phyloP scores from a whole-genome alignment of 768 basidiomycete genomes.

The Serpula lacrymans region DNA sequence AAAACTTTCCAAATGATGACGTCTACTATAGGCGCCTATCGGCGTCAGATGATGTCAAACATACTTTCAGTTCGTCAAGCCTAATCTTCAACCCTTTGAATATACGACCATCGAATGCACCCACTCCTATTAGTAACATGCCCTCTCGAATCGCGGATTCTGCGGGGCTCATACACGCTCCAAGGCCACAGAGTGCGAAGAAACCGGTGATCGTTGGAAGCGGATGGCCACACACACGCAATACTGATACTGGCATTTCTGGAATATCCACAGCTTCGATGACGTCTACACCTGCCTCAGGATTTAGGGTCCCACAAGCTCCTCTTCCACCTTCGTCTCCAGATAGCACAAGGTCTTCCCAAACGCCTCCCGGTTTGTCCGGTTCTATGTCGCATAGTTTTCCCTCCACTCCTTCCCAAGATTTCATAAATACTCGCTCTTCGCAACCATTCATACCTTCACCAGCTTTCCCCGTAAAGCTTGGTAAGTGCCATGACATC shows the following conservation, averaged over 20 bases:
- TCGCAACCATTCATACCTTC: conserved; percentile 4
- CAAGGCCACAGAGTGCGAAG: conserved; percentile 19
- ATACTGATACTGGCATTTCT: conserved; percentile 16
- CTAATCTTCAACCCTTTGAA: conserved; percentile 51
- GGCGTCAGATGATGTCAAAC: conserved; percentile 24
- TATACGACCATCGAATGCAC: conserved; percentile 45
- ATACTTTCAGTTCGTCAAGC: conserved; percentile 39
- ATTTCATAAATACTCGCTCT: conserved; percentile 21
- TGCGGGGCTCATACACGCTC: conserved; percentile 5
- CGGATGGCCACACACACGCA: conserved; percentile 42
- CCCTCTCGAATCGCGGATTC: not conserved
- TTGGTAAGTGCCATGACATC: no score
- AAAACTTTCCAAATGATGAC: conserved; percentile 6
- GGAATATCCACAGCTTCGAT: conserved; percentile 3
- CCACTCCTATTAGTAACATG: conserved; percentile 5
- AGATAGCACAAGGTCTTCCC: conserved; percentile 30
- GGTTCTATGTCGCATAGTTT: conserved; percentile 28
- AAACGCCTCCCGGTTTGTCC: conserved; percentile 29
- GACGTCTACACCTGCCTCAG: conserved; percentile 15
- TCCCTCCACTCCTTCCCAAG: conserved; percentile 27
- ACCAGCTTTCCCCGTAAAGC: not conserved
- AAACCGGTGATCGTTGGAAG: conserved; percentile 45
- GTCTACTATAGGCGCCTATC: conserved; percentile 23
- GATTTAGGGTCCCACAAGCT: conserved; percentile 11
- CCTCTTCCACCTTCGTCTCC: conserved; percentile 21